These are phyloP conservation scores for Candida oleophila DNA, from an alignment of 805 yeast species.

Conservation along the genomic window DNA sequence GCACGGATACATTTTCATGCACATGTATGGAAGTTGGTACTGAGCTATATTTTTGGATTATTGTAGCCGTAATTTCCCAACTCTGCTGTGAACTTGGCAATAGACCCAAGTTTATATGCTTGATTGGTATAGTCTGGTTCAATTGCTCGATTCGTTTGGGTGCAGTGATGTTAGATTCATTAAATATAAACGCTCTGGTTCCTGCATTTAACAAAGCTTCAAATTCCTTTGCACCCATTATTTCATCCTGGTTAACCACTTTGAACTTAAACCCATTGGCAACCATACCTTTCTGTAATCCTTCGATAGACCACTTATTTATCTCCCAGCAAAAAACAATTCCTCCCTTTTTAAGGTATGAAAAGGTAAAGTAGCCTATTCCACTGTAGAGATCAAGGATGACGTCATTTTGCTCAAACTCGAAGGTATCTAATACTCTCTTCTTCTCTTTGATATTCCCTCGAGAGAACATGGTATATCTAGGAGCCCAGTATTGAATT, in stretches of 20 bases:
- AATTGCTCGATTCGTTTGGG: slow-evolving; percentile 31
- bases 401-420: slow-evolving; percentile 34
- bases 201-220: slow-evolving; percentile 13
- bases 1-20: slow-evolving; percentile 67
- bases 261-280: slow-evolving; percentile 42
- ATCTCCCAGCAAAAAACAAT: slow-evolving; percentile 75
- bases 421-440: slow-evolving; percentile 50
- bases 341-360: slow-evolving; percentile 60
- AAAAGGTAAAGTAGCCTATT: slow-evolving; percentile 78
- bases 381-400: slow-evolving; percentile 79
- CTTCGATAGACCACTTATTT: slow-evolving; percentile 82
- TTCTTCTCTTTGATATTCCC: slow-evolving; percentile 84
- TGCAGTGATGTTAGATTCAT: slow-evolving; percentile 62
- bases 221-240: slow-evolving; percentile 22
- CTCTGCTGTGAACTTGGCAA: slow-evolving; percentile 68
- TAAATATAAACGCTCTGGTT: slow-evolving; percentile 49
- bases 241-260: slow-evolving; percentile 27
- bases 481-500: slow-evolving; percentile 80
- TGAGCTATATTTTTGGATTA: slow-evolving; percentile 11
- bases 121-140: slow-evolving; percentile 21
- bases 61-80: slow-evolving; percentile 40
- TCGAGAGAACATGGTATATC: slow-evolving; percentile 81
- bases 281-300: slow-evolving; percentile 55
- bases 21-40: slow-evolving; percentile 52
- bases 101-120: slow-evolving; percentile 75